Evolutionary conservation across 1,139 yeast genomes (phyloP), one percentile per base, ranked within the genome.

Genomic region (Nakaseomyces kungkrabaensis): DNA sequence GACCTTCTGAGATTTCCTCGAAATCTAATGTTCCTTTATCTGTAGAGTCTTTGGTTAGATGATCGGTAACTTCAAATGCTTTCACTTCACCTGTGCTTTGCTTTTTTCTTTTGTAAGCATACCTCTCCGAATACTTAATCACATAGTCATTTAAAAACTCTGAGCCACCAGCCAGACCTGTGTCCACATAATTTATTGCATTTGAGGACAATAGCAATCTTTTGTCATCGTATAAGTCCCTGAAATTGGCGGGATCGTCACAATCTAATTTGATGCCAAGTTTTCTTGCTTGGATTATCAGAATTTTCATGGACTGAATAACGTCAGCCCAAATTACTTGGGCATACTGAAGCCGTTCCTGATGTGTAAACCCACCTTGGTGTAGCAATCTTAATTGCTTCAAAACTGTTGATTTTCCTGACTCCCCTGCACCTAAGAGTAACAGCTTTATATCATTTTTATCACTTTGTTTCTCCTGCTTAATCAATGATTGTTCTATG

Each of bases 291-390:
- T 85, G 88, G 33, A 82, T 74, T 41, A 92, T 78, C 49, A 92
- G 71, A 31, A 82, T 82, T 63, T 85, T 83, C 95, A 92, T 90
- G 37, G 90, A 79, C 58, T 88, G 95, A 48, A 90, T 79, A 1
- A 94, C 81, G 68, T 92, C 97, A 31, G 86, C 85, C 96, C 97
- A 92, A 29, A 94, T 86, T n/a, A 92, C 87, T 56, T 88, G 90
- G 8, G 87, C 69, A 65, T 89, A 94, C 62, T 87, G 94, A 45
- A 74, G 66, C 49, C 96, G 72, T 66, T 94, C 98, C 57, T 81
- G 85, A 43, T 77, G 78, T 1, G 84, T 75, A 68, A 90, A 92
- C 4, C 96, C 95, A 31, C 87, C 84, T 55, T 88, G 86, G 66
- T 92, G 97, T 48, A 89, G 68, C 33, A 92, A 72, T 59, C 85